Conservation (phyloP, 495 filamentous ascomycete species). For the Penicillium waksmanii region DNA sequence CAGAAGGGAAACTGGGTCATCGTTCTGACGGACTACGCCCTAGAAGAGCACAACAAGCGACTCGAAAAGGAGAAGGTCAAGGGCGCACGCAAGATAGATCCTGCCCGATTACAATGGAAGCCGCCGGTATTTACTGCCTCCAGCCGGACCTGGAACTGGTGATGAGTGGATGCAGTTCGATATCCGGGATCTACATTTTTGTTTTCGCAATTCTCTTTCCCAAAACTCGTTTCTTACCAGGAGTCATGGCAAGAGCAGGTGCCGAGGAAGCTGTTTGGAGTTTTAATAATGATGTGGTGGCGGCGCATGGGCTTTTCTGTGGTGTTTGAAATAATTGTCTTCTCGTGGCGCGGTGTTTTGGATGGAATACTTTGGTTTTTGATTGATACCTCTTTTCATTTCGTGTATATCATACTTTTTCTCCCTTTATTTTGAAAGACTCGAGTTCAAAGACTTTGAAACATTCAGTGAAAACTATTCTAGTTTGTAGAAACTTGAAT, state of each 20-base stretch:
- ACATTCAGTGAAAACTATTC: background rate
- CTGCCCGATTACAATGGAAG: slow-evolving; percentile 85
- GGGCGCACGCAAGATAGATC: slow-evolving; percentile 75
- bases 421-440: background rate
- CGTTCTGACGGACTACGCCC: slow-evolving; percentile 75
- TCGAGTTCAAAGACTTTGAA: background rate
- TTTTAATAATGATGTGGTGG: background rate
- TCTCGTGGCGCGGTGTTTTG: slow-evolving; percentile 5
- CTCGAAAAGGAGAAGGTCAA: slow-evolving; percentile 76
- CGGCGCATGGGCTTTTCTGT: background rate
- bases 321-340: background rate
- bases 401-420: background rate
- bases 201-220: background rate
- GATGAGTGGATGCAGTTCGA: slow-evolving; percentile 1
- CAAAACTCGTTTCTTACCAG: background rate
- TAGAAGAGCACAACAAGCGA: slow-evolving; percentile 74
- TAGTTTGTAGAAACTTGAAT: no score
- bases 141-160: slow-evolving; percentile 96
- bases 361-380: slow-evolving; percentile 1
- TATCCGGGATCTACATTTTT: background rate
- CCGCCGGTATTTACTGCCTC: slow-evolving; percentile 92
- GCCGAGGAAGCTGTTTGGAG: no score
- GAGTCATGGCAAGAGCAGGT: background rate
- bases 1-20: slow-evolving; percentile 92
- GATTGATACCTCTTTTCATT: slow-evolving; percentile 8